Conservation (phyloP, 2,329 filamentous ascomycete species). For the Magnaporthiopsis poae region DNA sequence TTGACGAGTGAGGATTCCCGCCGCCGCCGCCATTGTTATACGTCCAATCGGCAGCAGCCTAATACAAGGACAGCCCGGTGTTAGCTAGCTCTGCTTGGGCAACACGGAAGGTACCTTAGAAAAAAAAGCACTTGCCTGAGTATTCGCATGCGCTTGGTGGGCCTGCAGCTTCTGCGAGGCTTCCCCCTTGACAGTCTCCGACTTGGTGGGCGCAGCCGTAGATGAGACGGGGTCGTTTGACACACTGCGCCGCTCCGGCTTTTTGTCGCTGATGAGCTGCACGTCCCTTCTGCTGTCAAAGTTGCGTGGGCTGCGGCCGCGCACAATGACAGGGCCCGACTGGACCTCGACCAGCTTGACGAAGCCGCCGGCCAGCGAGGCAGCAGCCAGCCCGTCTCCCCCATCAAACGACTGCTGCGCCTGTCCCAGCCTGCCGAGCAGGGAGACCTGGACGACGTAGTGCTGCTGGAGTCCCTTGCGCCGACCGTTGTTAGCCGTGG, state of each 20-base stretch:
- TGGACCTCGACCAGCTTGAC: conserved; percentile 73
- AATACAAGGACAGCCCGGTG: neutral
- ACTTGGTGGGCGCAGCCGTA: conserved; percentile 7
- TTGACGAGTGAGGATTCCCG: conserved; percentile 36
- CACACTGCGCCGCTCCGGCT: conserved; percentile 35
- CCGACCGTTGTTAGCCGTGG: conserved; percentile 89
- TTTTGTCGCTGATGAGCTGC: conserved; percentile 52
- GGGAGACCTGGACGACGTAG: conserved; percentile 77
- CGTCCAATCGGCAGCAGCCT: conserved; percentile 37
- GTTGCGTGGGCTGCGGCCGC: conserved; percentile 83
- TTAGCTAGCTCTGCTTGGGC: neutral
- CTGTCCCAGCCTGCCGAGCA: conserved; percentile 35
- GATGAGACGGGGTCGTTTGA: conserved; percentile 22
- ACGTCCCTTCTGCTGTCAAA: conserved; percentile 86
- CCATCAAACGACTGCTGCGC: neutral
- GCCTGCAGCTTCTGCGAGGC: conserved; percentile 20
- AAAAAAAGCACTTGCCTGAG: conserved; percentile 23
- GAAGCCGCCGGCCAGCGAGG: conserved; percentile 43
- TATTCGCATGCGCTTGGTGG: conserved; percentile 24
- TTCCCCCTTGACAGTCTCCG: conserved; percentile 14
- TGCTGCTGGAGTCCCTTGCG: conserved; percentile 92
- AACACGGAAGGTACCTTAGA: neutral
- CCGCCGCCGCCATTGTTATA: conserved; percentile 7
- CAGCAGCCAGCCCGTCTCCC: neutral
- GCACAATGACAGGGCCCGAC: conserved; percentile 88